Base-by-base conservation (phyloP, 345 rosid genomes). In the Populus alba region DNA sequence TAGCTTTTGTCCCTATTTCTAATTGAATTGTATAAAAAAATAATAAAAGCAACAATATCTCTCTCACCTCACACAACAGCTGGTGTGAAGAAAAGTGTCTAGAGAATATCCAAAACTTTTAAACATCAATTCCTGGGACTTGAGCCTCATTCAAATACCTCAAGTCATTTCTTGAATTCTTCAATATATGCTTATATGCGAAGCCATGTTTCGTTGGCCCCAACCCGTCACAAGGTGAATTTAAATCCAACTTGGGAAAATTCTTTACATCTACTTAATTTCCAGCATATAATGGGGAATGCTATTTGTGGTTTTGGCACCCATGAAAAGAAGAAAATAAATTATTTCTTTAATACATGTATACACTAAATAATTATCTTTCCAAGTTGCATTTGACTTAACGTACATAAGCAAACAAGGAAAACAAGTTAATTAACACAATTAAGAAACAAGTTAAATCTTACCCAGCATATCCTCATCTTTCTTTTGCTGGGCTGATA, bases 381-480 rank as follows among this genome's bases (percentile, higher is more conserved):
- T 66, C 69, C 39, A 67, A 67, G 25, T 17, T 69, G 51, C 1
- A 67, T 37, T 61, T 65, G 33, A 35, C 43, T 20, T 63, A 59
- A 37, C 25, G 4, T n/a, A 45, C 62, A 68, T 62, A 80, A 49
- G 55, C 57, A 62, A 69, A 37, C 2, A 75, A 72, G 33, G 15
- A 11, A 39, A 10, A 51, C 37, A 20, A 74, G 39, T 20, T 6
- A 75, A 66, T 9, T 7, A 68, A 77, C 25, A 22, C 25, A n/a
- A 27, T 43, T 59, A 68, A 25, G 72, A 5, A 11, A 57, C 61
- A 75, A 82, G 63, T 11, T 68, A 79, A 27, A 31, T 62, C 86
- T 86, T 86, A 96, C 99, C 97, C 76, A 92, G 89, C 90, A 88
- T 81, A 73, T 94, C 97, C 74, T 86, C 88, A 61, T 94, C 98